Conservation (phyloP, 805 yeast species). For the Kregervanrija delftensis region DNA sequence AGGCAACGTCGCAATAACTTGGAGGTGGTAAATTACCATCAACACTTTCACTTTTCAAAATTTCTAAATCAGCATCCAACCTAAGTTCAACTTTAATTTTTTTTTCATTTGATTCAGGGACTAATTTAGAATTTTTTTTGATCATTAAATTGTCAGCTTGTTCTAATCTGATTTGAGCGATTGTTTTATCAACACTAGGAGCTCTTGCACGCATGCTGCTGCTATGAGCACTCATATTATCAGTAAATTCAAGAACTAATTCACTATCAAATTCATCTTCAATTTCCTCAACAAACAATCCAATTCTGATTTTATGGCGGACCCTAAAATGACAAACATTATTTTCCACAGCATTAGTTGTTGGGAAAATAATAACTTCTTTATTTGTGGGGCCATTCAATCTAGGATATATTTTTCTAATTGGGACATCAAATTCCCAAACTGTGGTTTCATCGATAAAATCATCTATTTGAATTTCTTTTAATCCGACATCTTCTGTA, state of each 20-base stretch:
- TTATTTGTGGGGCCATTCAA: neutral
- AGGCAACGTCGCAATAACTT: constrained; percentile 8
- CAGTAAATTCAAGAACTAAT: constrained; percentile 1
- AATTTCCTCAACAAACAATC: constrained; percentile 7
- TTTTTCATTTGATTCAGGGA: constrained; percentile 11
- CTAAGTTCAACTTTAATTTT: constrained; percentile 19
- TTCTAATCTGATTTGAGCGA: constrained; percentile 5
- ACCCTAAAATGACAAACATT: constrained; percentile 15
- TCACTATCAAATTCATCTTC: neutral
- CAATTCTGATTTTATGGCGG: constrained; percentile 16
- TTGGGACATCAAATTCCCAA: constrained; percentile 3
- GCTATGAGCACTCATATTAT: constrained; percentile 9
- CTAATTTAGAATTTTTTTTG: constrained; percentile 13
- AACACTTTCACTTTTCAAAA: constrained; percentile 16
- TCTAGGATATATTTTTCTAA: constrained; percentile 3
- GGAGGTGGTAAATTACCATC: constrained; percentile 19
- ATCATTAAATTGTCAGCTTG: constrained; percentile 16
- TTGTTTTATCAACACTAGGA: constrained; percentile 7
- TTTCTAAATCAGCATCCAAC: constrained; percentile 13
- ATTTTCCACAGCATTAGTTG: constrained; percentile 10
- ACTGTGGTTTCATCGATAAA: constrained; percentile 4
- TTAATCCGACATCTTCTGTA: constrained; percentile 15
- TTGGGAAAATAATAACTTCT: constrained; percentile 15
- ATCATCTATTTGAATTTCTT: neutral
- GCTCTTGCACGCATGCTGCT: constrained; percentile 7